A percentile compares a stretch with the other conserved stretches of the same genome.
These are phyloP conservation scores for Thelephora ganbajun DNA, from an alignment of 768 basidiomycete genomes.

Conservation along the genomic window DNA sequence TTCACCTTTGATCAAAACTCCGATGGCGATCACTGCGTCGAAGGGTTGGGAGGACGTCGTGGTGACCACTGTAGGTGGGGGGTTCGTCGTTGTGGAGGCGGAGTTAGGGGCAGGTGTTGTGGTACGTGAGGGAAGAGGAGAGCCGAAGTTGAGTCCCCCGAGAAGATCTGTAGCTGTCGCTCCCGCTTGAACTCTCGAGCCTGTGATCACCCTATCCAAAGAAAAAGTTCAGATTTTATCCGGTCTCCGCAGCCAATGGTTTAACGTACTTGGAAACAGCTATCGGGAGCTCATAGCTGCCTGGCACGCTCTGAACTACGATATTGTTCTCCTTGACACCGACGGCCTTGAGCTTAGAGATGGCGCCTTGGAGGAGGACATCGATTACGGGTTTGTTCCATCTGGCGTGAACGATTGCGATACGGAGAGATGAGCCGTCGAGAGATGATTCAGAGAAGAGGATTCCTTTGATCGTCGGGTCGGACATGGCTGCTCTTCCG, in stretches of 20 bases:
- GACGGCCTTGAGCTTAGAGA: constrained; percentile 64
- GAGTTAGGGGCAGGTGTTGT: constrained; percentile 25
- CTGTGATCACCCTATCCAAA: constrained; percentile 64
- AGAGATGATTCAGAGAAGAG: constrained; percentile 40
- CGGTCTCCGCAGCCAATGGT: not conserved
- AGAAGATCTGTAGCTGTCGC: constrained; percentile 74
- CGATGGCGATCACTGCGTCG: constrained; percentile 93
- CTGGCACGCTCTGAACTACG: constrained; percentile 82
- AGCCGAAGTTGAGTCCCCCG: constrained; percentile 27
- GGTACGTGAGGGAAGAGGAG: constrained; percentile 29
- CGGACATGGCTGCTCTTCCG: constrained; percentile 3
- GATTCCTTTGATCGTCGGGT: constrained; percentile 61
- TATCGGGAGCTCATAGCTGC: constrained; percentile 87
- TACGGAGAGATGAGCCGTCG: constrained; percentile 71
- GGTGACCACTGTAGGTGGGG: constrained; percentile 11
- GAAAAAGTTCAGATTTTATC: not conserved
- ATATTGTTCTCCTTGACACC: constrained; percentile 90
- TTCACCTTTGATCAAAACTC: constrained; percentile 92
- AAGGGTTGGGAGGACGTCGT: constrained; percentile 53
- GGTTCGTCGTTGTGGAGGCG: constrained; percentile 11
- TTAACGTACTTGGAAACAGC: constrained; percentile 63
- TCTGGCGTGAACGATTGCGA: constrained; percentile 90
- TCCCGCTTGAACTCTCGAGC: constrained; percentile 68
- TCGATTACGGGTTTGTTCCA: constrained; percentile 91
- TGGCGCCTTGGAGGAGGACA: constrained; percentile 67